Conservation (phyloP, 805 yeast species). For the Candida sithepensis region DNA sequence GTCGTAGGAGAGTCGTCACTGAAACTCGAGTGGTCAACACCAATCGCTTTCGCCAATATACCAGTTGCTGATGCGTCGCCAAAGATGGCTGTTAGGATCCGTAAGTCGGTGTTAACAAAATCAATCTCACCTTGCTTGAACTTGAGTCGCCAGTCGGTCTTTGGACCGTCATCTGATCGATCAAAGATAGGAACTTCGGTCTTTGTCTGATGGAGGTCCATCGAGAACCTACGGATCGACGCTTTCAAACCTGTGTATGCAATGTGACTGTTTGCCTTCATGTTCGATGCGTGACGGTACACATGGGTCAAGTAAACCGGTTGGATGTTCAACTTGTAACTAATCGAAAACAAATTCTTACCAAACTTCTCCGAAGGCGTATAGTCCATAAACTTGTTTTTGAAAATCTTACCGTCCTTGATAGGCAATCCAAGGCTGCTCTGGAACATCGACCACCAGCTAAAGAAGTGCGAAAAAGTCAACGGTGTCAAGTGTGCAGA, state of each 20-base stretch:
- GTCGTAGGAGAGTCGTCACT: constrained; percentile 17
- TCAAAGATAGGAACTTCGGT: constrained; percentile 32
- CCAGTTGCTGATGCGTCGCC: constrained; percentile 50
- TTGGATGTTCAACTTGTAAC: constrained; percentile 68
- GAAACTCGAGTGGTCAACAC: constrained; percentile 19
- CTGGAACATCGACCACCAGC: constrained; percentile 87
- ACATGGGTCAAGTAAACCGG: constrained; percentile 76
- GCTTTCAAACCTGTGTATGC: constrained; percentile 72
- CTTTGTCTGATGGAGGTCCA: constrained; percentile 67
- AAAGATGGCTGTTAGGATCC: constrained; percentile 63
- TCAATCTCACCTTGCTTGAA: constrained; percentile 72
- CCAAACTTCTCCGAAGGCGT: constrained; percentile 31
- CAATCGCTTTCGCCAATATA: constrained; percentile 34
- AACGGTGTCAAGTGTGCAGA: constrained; percentile 74
- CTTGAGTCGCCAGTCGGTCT: constrained; percentile 49
- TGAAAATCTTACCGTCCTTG: constrained; percentile 68
- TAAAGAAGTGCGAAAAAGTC: constrained; percentile 61
- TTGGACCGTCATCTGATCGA: constrained; percentile 39
- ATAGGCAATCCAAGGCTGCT: constrained; percentile 77
- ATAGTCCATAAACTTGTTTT: constrained; percentile 36
- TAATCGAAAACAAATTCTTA: constrained; percentile 57
- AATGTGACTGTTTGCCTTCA: constrained; percentile 39
- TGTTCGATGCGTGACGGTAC: constrained; percentile 45
- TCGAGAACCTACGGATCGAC: constrained; percentile 47
- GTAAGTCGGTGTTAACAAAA: constrained; percentile 61